phyloP scores from a whole-genome alignment of 306 rosid species.

The Rubus parviflorus region DNA sequence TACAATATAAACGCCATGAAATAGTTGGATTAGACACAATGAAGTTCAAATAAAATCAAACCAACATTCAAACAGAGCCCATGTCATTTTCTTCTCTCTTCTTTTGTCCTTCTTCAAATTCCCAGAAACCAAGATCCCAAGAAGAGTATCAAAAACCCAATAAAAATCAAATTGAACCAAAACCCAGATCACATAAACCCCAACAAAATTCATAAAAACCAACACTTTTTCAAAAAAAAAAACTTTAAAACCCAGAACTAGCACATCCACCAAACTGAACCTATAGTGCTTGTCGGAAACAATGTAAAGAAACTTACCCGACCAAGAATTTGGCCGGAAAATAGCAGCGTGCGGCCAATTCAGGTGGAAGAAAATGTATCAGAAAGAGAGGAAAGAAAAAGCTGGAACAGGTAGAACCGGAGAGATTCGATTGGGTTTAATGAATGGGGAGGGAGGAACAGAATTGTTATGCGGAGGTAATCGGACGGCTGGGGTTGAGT shows the following conservation, averaged over 20 bases:
- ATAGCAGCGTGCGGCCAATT: not conserved
- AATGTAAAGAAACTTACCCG: conserved; percentile 40
- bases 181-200: conserved; percentile 9
- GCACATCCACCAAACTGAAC: not conserved
- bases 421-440: conserved; percentile 6
- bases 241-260: not conserved
- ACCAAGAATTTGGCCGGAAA: conserved; percentile 29
- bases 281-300: not conserved
- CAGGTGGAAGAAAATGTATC: not conserved
- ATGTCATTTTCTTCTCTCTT: not conserved
- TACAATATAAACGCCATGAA: not conserved
- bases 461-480: not conserved
- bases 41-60: not conserved
- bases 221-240: not conserved
- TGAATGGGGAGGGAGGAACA: not conserved
- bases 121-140: conserved; percentile 8
- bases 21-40: too few species aligned
- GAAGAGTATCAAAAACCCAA: conserved; percentile 13
- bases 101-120: not conserved
- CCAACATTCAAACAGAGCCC: not conserved
- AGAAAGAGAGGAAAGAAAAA: not conserved
- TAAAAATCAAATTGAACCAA: not conserved
- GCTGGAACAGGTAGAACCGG: not conserved
- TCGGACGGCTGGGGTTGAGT: conserved; percentile 16
- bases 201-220: not conserved